These are phyloP conservation scores for Hanseniaspora pseudoguilliermondii DNA, from an alignment of 805 yeast genomes.

Conservation along the genomic window DNA sequence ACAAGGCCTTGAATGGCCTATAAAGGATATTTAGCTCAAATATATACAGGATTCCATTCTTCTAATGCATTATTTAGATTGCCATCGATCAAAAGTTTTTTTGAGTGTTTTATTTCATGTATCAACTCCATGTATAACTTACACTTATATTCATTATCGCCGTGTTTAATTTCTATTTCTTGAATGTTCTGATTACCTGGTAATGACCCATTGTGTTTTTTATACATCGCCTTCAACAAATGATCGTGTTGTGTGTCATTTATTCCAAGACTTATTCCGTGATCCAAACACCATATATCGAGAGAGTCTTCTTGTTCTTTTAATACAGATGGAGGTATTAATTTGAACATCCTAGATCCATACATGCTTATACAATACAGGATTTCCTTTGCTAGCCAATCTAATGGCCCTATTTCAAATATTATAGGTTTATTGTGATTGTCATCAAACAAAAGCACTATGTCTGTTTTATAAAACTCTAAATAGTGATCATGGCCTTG, in stretches of 20 bases:
- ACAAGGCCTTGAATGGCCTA: conserved; percentile 18
- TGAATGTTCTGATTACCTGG: background rate
- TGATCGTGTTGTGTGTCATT: background rate
- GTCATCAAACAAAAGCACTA: background rate
- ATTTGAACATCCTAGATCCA: conserved; percentile 5
- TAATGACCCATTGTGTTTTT: background rate
- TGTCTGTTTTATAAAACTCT: background rate
- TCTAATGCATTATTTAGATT: background rate
- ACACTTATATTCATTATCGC: conserved; percentile 15
- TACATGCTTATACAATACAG: background rate
- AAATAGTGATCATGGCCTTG: background rate
- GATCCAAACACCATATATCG: conserved; percentile 6
- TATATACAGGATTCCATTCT: conserved; percentile 17
- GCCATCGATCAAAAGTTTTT: background rate
- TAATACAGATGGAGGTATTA: background rate
- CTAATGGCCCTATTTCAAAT: background rate
- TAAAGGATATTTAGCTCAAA: background rate
- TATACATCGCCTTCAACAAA: background rate
- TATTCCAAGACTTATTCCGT: conserved; percentile 2
- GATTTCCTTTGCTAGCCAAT: background rate
- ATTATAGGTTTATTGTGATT: background rate
- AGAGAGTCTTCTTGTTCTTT: background rate
- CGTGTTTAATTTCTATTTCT: background rate
- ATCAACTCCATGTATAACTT: background rate
- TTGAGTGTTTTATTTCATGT: background rate